Conservation (phyloP, 2,329 filamentous ascomycete species). For the Ramichloridium luteum region DNA sequence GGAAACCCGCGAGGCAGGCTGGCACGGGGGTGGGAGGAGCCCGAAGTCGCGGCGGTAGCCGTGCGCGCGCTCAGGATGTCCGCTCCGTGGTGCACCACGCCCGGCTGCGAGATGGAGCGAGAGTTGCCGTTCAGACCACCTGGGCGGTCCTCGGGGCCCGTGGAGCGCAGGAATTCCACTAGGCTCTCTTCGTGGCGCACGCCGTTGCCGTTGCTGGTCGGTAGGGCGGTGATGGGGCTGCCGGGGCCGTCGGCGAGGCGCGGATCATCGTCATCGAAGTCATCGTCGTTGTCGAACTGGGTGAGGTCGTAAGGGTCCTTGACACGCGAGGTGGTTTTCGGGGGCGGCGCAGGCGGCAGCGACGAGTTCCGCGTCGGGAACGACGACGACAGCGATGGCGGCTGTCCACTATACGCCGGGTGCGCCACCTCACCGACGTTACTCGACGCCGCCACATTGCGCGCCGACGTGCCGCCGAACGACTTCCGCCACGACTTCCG, state of each 20-base stretch:
- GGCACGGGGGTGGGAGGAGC: too few relatives aligned
- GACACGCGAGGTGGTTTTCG: conserved; percentile 65
- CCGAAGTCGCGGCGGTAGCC: too few relatives aligned
- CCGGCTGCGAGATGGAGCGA: neutral
- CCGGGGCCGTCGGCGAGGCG: conserved; percentile 4
- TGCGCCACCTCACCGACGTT: conserved; percentile 7
- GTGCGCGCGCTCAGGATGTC: too few relatives aligned
- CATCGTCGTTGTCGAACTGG: conserved; percentile 50
- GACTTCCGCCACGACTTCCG: neutral
- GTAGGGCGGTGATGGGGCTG: conserved; percentile 37
- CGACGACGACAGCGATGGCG: conserved; percentile 7
- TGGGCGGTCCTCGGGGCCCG: conserved; percentile 38
- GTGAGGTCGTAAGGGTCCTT: conserved; percentile 86
- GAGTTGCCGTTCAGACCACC: neutral
- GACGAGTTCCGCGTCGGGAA: conserved; percentile 4
- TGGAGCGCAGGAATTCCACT: conserved; percentile 61
- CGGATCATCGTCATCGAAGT: conserved; percentile 35
- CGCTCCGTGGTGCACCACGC: neutral
- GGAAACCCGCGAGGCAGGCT: too few relatives aligned
- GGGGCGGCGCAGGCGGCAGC: conserved; percentile 17
- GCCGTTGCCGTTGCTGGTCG: conserved; percentile 27
- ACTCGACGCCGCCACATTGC: neutral
- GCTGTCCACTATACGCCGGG: conserved; percentile 11
- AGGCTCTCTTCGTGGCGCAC: conserved; percentile 52
- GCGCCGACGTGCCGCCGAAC: neutral